Base-by-base conservation (phyloP, 768 basidiomycete genomes). In the Lyophyllum semitale region DNA sequence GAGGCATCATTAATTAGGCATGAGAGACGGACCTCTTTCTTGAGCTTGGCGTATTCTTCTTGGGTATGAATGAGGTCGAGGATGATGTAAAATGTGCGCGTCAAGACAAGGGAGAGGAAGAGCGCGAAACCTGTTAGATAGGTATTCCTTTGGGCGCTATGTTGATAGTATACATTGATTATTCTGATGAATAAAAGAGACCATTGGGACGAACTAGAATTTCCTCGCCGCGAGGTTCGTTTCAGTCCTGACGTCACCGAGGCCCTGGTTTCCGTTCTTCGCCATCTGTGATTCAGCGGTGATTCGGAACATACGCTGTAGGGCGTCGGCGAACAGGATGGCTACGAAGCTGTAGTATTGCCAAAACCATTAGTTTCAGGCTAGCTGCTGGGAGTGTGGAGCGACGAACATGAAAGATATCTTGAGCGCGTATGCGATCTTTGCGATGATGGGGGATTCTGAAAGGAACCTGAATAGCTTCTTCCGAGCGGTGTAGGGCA, bases 91-190 rank as follows among this genome's bases (percentile, higher is more conserved):
- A 98, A 98, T 3, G 90, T 91, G 63, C 95, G 88, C 2, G 95
- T 89, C 61, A 98, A 85, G 62, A 97, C 88, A 53, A 98, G 86
- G 8, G 96, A 97, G 20, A 99, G 87, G 87, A 98, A 97, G 43
- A 99, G 81, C 56, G 90, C 93, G 71, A 93, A 95, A 0, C 92
- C 92, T 7, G 95, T 95, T 15, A 98, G 82, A 69, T 98, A 98
- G 55, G 88, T 86, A 68, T 96, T 97, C 52, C 94, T 82, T 68
- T 95, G 93, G 2, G 93, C 81, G 63, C 91, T 94, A 53, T 20
- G 20, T 35, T 17, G 37, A 29, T n/a, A 12, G 8, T 22, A 22
- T 40, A 9, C 52, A 40, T n/a, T n/a, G 4, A 15, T 17, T 32
- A 25, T 30, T 0, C 9, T 48, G n/a, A 37, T 3, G 42, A 8